These are phyloP conservation scores for Lepidium didymum DNA, from an alignment of 345 rosid species.

Conservation along the genomic window DNA sequence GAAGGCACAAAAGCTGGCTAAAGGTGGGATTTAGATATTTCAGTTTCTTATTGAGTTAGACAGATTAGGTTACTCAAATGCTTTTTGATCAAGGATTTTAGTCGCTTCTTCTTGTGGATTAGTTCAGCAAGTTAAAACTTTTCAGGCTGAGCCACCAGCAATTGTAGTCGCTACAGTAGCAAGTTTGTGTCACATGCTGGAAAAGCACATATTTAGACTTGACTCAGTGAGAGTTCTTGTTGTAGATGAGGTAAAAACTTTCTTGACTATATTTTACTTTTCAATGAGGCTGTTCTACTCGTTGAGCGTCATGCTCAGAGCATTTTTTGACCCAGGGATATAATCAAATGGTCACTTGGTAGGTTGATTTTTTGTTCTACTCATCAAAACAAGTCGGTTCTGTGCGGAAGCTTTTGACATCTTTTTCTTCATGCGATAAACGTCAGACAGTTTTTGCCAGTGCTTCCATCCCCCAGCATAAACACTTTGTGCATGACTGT, in stretches of 20 bases:
- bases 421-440: conserved; percentile 59
- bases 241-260: conserved; percentile 67
- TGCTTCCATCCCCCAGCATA: conserved; percentile 94
- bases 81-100: not conserved
- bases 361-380: conserved; percentile 95
- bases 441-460: conserved; percentile 90
- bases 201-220: conserved; percentile 64
- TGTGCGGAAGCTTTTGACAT: conserved; percentile 67
- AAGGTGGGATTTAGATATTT: conserved; percentile 38
- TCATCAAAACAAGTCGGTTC: conserved; percentile 79
- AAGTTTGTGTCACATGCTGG: conserved; percentile 83
- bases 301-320: not conserved
- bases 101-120: not conserved
- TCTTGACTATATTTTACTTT: not conserved
- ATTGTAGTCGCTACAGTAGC: conserved; percentile 80
- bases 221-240: conserved; percentile 66
- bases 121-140: conserved; percentile 3
- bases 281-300: not conserved
- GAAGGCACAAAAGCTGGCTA: conserved; percentile 87
- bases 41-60: not conserved
- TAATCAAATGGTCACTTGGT: conserved; percentile 10
- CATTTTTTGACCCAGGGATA: not conserved
- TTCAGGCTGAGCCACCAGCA: conserved; percentile 92
- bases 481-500: conserved; percentile 71
- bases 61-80: not conserved